These are phyloP conservation scores for Saccharomycopsis sp. DNA, from an alignment of 805 yeast genomes.

Conservation along the genomic window DNA sequence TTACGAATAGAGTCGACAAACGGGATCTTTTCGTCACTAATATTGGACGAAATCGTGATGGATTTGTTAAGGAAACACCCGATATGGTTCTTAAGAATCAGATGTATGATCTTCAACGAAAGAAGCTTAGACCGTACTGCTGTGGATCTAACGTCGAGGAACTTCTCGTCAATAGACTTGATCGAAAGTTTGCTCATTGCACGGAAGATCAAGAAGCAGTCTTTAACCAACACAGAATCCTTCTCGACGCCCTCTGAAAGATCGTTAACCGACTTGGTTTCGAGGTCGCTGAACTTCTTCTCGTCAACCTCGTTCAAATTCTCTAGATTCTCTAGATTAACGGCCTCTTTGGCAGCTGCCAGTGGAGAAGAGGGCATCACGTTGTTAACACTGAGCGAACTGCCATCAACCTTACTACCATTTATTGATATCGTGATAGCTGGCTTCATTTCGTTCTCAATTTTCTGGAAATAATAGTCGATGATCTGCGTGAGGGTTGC, in stretches of 20 bases:
- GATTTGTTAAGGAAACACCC: constrained; percentile 64
- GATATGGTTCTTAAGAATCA: constrained; percentile 77
- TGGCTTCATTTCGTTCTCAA: constrained; percentile 33
- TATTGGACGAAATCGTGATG: constrained; percentile 44
- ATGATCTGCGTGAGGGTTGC: constrained; percentile 91
- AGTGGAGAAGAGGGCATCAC: constrained; percentile 12
- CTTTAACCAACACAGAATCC: constrained; percentile 70
- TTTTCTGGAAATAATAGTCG: constrained; percentile 74
- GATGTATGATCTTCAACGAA: constrained; percentile 81
- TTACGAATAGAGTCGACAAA: constrained; percentile 78
- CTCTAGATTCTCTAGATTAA: constrained; percentile 29
- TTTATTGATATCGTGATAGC: not conserved
- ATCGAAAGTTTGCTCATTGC: constrained; percentile 92
- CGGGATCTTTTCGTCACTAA: constrained; percentile 49
- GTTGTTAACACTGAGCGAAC: not conserved
- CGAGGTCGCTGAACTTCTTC: constrained; percentile 22
- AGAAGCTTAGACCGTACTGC: constrained; percentile 86
- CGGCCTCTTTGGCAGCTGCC: constrained; percentile 14
- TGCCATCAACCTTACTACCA: not conserved
- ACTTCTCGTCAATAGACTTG: constrained; percentile 70
- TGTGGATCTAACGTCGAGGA: constrained; percentile 82
- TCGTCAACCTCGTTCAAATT: constrained; percentile 26
- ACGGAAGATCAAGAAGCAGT: constrained; percentile 87
- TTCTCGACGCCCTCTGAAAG: constrained; percentile 38
- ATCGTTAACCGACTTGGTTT: constrained; percentile 22